These are phyloP conservation scores for Hypholoma sublateritium DNA, from an alignment of 768 basidiomycete species.

Conservation along the genomic window DNA sequence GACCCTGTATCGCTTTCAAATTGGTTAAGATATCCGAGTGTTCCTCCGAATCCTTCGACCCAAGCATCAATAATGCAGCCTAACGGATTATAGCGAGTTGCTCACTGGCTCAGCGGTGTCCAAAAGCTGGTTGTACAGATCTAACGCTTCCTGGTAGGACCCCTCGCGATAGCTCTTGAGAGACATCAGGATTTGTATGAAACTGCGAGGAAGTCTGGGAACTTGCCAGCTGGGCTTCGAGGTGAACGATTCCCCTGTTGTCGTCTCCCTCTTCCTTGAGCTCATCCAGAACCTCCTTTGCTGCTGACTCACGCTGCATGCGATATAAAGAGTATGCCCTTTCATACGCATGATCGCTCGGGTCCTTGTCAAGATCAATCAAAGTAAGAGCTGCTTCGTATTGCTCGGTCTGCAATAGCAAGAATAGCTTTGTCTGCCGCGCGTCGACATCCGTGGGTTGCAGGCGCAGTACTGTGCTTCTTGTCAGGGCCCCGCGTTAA, in stretches of 20 bases:
- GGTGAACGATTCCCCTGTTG: constrained; percentile 62
- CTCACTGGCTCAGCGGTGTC: constrained; percentile 77
- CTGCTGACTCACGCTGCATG: constrained; percentile 74
- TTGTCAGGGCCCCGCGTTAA: background rate
- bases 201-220: background rate
- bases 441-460: constrained; percentile 71
- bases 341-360: constrained; percentile 53
- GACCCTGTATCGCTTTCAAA: constrained; percentile 75
- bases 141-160: constrained; percentile 68
- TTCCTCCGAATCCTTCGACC: constrained; percentile 75
- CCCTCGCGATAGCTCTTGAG: constrained; percentile 76
- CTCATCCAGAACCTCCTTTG: constrained; percentile 47
- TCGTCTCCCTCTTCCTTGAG: constrained; percentile 51
- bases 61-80: background rate
- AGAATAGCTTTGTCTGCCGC: constrained; percentile 79
- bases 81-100: constrained; percentile 12
- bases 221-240: constrained; percentile 87
- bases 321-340: constrained; percentile 84
- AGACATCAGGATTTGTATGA: background rate
- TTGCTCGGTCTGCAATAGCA: constrained; percentile 85
- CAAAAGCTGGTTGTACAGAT: constrained; percentile 79
- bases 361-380: constrained; percentile 36
- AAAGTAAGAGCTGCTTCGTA: constrained; percentile 69
- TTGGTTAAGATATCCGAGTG: constrained; percentile 86
- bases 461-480: constrained; percentile 62